Evolutionary conservation across 805 yeast genomes (phyloP), one percentile per base, ranked within the genome.

Genomic region (Cyberlindnera mycetangii): DNA sequence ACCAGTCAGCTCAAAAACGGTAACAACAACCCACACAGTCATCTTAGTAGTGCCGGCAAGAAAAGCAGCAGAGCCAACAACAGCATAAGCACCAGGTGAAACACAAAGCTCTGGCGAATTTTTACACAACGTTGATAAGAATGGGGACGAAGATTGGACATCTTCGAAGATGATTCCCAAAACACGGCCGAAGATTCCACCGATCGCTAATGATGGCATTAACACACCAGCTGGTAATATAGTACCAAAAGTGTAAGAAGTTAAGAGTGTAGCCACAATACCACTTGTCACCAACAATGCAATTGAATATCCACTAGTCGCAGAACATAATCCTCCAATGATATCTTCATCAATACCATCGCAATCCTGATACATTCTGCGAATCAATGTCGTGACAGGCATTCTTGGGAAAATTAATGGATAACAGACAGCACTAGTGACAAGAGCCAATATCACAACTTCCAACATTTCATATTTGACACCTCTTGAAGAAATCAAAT

Each of bases 41-140:
- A 88, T 75, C 51, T 87, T 79, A 3, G 96, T 86, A 14, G 83
- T 79, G 5, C 95, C 95, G 0, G 93, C 79, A 52, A 87, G 69
- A 44, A 86, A 84, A 1, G 95, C 74, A 0, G 89, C 95, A 0
- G 95, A 89, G 0, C 96, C 96, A 18, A 89, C 87, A 9, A 88
- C 84, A 0, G 95, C 95, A 58, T 88, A 89, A 0, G 90, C 87
- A 0, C 93, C 90, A 0, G 95, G 95, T 2, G 89, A 83, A 9
- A 88, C 80, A 53, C 93, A 81, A 45, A 70, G 61, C 38, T 66
- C 69, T 22, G 65, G 64, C 0, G 78, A 72, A 41, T 75, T 66
- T 2, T 71, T 42, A 49, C 78, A 74, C 16, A 66, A 60, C 3
- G 56, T 37, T 1, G 72, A 65, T 37, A 73, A 66, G 20, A 56